Base-by-base conservation (phyloP, 306 rosid species). In the Trifolium repens region DNA sequence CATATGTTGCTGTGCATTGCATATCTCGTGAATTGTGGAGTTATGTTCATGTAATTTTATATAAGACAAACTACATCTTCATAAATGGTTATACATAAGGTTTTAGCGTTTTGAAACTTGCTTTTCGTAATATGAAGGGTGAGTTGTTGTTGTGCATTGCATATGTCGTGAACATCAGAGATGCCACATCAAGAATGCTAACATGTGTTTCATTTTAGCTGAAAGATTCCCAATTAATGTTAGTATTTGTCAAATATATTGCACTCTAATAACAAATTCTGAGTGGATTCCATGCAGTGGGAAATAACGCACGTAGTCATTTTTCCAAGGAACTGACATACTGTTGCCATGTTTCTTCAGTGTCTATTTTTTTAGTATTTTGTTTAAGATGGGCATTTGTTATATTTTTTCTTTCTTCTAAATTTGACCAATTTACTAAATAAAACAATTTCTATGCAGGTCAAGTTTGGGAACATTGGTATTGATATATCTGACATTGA, bases 381-480 rank as follows among this genome's bases (percentile, higher is more conserved):
- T 55, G 27, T 49, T 47, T 24, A 19, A 43, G 24, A 30, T 14
- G 17, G 6, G 5, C 39, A 59, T 59, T 27, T 4, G 19, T 59
- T 2, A 15, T 30, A 30, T 32, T 27, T 30, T 30, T 49, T 47
- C 14, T 39, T 8, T 7, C 1, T 4, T 11, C 35, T 58, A 26
- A 24, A 30, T 65, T 69, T 16, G 67, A 55, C 16, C 75, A 8
- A 47, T 82, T 76, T 42, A 60, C 61, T 73, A 64, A 79, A 76
- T 62, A 12, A 27, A 65, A 64, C 60, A 22, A 52, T 49, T 66
- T 60, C 37, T 26, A 44, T 75, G 66, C 91, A 93, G 98, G 88
- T 93, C 98, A 80, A 91, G 91, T 85, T 83, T 93, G 81, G 98
- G 98, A 74, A 89, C 98, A 34, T 81, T 93, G 85, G 83, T 91